These are phyloP conservation scores for Cordyceps farinosa DNA, from an alignment of 2,329 filamentous ascomycete species.

Conservation along the genomic window DNA sequence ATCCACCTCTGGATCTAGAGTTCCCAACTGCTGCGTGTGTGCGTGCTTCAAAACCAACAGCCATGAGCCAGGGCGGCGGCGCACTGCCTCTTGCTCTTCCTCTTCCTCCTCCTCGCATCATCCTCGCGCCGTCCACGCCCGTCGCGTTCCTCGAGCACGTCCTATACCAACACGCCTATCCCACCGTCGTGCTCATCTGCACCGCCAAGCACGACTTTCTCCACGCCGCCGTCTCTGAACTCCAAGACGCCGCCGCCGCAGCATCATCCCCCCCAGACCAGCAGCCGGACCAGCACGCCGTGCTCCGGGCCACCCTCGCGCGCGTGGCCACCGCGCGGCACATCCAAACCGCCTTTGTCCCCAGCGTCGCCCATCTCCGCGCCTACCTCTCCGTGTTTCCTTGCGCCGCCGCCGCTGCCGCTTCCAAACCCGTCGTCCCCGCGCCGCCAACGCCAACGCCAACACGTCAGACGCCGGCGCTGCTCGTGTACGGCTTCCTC, in stretches of 20 bases:
- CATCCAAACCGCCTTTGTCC: slow-evolving; percentile 67
- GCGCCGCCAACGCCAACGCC: slow-evolving; percentile 34
- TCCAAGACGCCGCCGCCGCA: slow-evolving; percentile 29
- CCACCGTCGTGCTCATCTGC: slow-evolving; percentile 70
- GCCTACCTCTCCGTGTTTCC: slow-evolving; percentile 65
- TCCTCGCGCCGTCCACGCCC: slow-evolving; percentile 52
- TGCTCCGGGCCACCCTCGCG: slow-evolving; percentile 64
- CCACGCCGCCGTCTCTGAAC: slow-evolving; percentile 49
- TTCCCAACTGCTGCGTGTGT: no score
- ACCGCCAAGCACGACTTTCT: slow-evolving; percentile 63
- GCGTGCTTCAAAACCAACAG: background rate
- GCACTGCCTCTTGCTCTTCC: slow-evolving; percentile 26
- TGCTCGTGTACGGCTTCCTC: slow-evolving; percentile 64
- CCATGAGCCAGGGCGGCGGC: background rate
- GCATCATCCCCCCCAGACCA: background rate
- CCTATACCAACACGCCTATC: slow-evolving; percentile 51
- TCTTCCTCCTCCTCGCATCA: slow-evolving; percentile 23
- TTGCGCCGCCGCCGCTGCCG: slow-evolving; percentile 31
- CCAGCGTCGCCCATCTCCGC: slow-evolving; percentile 72
- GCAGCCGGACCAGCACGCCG: slow-evolving; percentile 23
- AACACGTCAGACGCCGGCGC: slow-evolving; percentile 39
- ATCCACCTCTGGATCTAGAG: no score
- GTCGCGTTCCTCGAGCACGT: slow-evolving; percentile 64
- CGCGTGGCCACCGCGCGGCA: slow-evolving; percentile 66
- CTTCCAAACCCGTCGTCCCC: slow-evolving; percentile 22